Evolutionary conservation across 2,329 filamentous ascomycete genomes (phyloP), one percentile per base, ranked within the genome.

Genomic region (Setomelanomma holmii): DNA sequence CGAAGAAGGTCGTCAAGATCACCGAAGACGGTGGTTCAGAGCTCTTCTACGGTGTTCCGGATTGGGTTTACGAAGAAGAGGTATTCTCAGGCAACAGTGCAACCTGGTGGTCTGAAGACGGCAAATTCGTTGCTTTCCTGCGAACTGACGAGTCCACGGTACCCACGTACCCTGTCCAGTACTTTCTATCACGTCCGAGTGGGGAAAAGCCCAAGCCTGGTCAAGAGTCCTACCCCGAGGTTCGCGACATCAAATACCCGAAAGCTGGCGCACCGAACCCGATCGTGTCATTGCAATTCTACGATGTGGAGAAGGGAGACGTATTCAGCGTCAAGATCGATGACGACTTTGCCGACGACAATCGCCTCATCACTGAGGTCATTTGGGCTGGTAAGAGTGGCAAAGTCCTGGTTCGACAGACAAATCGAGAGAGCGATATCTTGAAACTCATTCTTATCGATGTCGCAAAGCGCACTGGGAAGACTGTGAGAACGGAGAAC

Each of bases 11-110:
- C 4, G 81, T 83, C 4, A 86, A 89, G 56, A 89, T 99, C 63
- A 98, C 95, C 1, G 86, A 81, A 47, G 93, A 99, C 69, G 95
- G 96, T 11, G 91, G 93, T 0, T 80, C 86, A 0, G 87, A 98
- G 63, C 86, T 95, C 53, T 99, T 99, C 75, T 97, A 99, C 66
- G 95, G 95, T 16, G 86, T 97, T 17, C 95, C 95, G 0, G 96
- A 99, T 73, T 99, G 95, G 95, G 95, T 98, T 0, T 96, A 96
- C 67, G 91, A 96, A 69, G 86, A 89, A 65, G 91, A 96, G 73
- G 91, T 96, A 3, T 90, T 98, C 56, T 75, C 80, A 12, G 88
- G 85, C 1, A 89, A 90, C 63, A 91, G 85, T 55, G 93, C 90
- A 4, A 96, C 93, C 1, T 99, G 96, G 95, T 99, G 93, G 93